Evolutionary conservation across 768 basidiomycete genomes (phyloP).

Genomic region (Xanthoconium stramineum): DNA sequence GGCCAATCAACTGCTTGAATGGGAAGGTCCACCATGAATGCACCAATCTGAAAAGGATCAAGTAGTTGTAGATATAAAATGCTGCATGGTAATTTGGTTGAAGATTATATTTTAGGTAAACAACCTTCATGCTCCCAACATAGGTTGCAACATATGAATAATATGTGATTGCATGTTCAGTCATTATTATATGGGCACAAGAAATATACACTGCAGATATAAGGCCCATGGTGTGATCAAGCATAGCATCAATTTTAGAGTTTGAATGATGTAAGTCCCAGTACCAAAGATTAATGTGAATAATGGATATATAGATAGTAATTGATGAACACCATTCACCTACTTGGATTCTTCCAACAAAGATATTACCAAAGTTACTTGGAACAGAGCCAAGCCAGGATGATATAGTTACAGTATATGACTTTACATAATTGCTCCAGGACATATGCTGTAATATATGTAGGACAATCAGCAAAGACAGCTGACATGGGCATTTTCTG

Average conservation of each 20-base stretch:
- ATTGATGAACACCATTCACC: not conserved
- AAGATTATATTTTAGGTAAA: not conserved
- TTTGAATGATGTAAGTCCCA: too few species aligned
- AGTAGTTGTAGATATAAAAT: not conserved
- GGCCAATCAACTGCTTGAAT: not conserved
- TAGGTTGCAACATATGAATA: not conserved
- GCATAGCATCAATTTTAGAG: too few species aligned
- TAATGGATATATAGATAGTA: not conserved
- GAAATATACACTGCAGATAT: not conserved
- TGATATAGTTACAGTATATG: not conserved
- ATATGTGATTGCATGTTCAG: not conserved
- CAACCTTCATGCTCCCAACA: not conserved
- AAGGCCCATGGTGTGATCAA: slow-evolving; percentile 1
- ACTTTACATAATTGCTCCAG: not conserved
- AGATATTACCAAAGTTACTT: not conserved
- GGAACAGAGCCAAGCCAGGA: not conserved
- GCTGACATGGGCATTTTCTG: too few species aligned
- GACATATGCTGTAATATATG: not conserved
- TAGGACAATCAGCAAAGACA: too few species aligned
- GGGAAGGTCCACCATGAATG: slow-evolving; percentile 1
- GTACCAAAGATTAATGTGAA: not conserved
- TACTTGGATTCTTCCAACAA: not conserved
- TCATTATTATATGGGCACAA: not conserved
- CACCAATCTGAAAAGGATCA: not conserved
- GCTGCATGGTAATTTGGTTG: not conserved